Percentiles rank a stretch among this genome's conserved stretches.
Evolutionary conservation across 257 asterid genomes (phyloP).

Genomic region (Rhazya stricta): DNA sequence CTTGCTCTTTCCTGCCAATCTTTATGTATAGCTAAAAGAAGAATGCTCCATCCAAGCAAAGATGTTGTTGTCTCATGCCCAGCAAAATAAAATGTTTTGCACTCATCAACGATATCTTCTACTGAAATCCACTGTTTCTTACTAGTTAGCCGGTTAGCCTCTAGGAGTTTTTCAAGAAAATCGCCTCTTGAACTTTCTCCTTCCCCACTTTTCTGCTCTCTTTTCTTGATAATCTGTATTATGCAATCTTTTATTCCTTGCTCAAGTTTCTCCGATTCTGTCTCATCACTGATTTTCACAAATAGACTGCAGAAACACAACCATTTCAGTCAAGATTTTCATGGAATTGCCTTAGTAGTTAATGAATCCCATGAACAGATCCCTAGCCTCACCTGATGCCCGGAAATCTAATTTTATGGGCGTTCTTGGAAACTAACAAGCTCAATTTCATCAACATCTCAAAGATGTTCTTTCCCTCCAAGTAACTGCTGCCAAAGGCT

Average conservation of each 20-base stretch:
- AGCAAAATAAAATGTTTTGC: slow-evolving; percentile 71
- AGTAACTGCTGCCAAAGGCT: slow-evolving; percentile 65
- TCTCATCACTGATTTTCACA: slow-evolving; percentile 38
- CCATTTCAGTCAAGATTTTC: neutral
- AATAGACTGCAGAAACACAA: slow-evolving; percentile 28
- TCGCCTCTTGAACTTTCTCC: slow-evolving; percentile 18
- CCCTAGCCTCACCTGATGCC: slow-evolving; percentile 31
- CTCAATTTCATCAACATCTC: slow-evolving; percentile 50
- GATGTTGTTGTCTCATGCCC: slow-evolving; percentile 72
- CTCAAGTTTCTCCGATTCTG: slow-evolving; percentile 57
- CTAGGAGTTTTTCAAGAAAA: slow-evolving; percentile 51
- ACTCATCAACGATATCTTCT: slow-evolving; percentile 66
- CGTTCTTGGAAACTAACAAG: slow-evolving; percentile 35
- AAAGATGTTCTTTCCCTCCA: slow-evolving; percentile 60
- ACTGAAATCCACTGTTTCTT: slow-evolving; percentile 26
- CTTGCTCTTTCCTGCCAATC: slow-evolving; percentile 78
- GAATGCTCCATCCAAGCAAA: slow-evolving; percentile 53
- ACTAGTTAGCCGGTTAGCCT: slow-evolving; percentile 25
- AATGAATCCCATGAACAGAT: too few relatives aligned
- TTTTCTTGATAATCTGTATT: slow-evolving; percentile 32
- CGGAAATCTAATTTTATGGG: slow-evolving; percentile 39
- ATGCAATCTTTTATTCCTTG: slow-evolving; percentile 41
- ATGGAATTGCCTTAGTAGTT: too few relatives aligned
- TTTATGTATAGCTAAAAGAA: slow-evolving; percentile 47
- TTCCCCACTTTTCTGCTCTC: slow-evolving; percentile 21